Evolutionary conservation across 495 filamentous ascomycete species (phyloP).

Genomic region (Aspergillus homomorphus): DNA sequence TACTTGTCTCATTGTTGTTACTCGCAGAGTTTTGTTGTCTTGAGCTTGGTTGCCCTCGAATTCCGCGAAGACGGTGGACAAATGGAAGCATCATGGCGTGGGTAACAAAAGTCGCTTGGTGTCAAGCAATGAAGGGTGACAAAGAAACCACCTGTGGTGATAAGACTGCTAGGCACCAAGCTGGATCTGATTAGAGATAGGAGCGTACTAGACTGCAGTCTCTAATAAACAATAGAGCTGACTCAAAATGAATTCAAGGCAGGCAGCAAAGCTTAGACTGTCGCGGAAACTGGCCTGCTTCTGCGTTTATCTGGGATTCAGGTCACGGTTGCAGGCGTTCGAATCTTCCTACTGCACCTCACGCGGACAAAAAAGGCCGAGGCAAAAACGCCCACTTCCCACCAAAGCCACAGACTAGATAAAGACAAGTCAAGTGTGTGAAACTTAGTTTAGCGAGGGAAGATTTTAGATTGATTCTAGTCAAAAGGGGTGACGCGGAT

Average conservation of each 20-base stretch:
- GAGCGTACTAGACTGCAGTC: not conserved
- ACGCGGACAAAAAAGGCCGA: not conserved
- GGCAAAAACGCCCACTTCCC: not conserved
- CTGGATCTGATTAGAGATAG: not conserved
- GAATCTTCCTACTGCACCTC: not conserved
- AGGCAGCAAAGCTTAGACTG: not conserved
- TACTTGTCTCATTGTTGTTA: constrained; percentile 4
- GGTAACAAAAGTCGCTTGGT: not conserved
- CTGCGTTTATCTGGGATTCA: too few relatives aligned
- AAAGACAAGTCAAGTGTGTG: not conserved
- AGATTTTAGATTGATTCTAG: not conserved
- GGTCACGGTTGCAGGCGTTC: not conserved
- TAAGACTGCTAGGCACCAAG: not conserved
- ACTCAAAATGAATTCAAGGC: not conserved
- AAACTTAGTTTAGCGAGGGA: not conserved
- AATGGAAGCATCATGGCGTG: constrained; percentile 1
- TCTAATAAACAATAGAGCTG: not conserved
- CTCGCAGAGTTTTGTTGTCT: not conserved
- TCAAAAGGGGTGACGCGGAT: not conserved
- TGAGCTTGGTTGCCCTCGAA: not conserved
- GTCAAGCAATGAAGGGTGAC: not conserved
- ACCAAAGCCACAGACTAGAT: too few relatives aligned
- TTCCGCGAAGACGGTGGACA: constrained; percentile 3
- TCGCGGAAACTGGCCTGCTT: not conserved
- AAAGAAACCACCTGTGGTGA: not conserved